Base-by-base conservation (phyloP, 352 stramenopile genomes). In the Phytophthora agathidicida region DNA sequence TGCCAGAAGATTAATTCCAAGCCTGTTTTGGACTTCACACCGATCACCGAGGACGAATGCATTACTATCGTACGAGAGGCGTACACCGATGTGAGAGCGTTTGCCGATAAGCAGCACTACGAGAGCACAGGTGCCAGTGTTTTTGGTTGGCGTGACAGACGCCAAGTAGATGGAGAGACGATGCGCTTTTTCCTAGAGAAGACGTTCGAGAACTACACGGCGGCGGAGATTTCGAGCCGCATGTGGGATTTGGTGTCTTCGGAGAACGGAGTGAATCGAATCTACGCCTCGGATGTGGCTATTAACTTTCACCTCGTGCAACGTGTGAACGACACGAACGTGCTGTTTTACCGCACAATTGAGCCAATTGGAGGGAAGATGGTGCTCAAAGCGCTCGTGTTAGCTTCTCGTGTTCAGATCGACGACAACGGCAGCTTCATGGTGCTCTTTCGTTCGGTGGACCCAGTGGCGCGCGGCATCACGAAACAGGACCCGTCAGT, bases 181-280 rank as follows among this genome's bases (percentile, higher is more conserved):
- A 70, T 90, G 47, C 73, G 82, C 44, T 90, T 90, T 52, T 77
- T 79, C 36, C 47, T 90, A 0, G 75, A 88, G 38, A 90, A 90
- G 45, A 82, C 73, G 19, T 88, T 88, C 33, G 41, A 57, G n/a
- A 51, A 67, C 33, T 57, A 58, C 48, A 70, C 65, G 3, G 74
- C 74, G 0, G 63, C 73, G 5, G 41, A 80, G 27, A 60, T 88
- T 22, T 74, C 75, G 13, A 69, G 54, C 14, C 68, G 60, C 4
- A 79, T 86, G 62, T 90, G 80, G 80, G 53, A 60, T n/a, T 68
- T 90, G 9, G 62, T 88, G 44, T 90, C 80, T 0, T 83, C 73
- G 0, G 73, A 83, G 37, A 44, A 63, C 2, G 77, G 71, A 23
- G 66, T 83, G 28, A 86, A 86, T 39, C 75, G 74, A 9, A 75